Conservation (phyloP, 2,329 filamentous ascomycete species). For the Phialemonium atrogriseum region DNA sequence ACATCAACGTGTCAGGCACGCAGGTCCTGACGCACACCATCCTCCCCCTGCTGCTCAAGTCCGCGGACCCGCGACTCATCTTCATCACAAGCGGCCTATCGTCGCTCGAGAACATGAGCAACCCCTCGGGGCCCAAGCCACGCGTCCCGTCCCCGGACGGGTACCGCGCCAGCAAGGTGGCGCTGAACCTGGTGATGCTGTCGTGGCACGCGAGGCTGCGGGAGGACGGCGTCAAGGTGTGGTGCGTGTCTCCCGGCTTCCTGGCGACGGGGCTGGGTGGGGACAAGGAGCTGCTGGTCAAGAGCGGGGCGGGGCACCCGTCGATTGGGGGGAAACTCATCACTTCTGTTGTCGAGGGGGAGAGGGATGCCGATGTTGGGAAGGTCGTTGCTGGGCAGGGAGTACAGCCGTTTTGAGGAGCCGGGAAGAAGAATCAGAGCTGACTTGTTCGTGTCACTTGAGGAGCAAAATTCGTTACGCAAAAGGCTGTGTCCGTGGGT, state of each 20-base stretch:
- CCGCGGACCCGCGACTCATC: constrained; percentile 34
- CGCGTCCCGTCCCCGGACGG: constrained; percentile 16
- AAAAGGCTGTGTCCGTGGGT: no score
- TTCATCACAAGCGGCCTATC: constrained; percentile 33
- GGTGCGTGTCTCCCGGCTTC: constrained; percentile 7
- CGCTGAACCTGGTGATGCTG: constrained; percentile 39
- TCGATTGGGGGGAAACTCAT: constrained; percentile 28
- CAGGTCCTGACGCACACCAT: constrained; percentile 30
- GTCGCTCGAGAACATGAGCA: constrained; percentile 25
- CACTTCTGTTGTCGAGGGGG: constrained; percentile 17
- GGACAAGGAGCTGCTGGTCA: constrained; percentile 19
- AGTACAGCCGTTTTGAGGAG: background rate
- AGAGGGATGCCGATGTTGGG: constrained; percentile 1
- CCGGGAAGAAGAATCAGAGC: no score
- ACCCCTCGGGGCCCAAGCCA: constrained; percentile 19
- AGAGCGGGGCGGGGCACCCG: constrained; percentile 25
- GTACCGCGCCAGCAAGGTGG: constrained; percentile 34
- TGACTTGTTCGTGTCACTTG: no score
- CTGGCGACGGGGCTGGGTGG: constrained; percentile 8
- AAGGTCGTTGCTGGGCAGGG: background rate
- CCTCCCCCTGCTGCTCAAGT: constrained; percentile 36
- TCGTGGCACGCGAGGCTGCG: constrained; percentile 31
- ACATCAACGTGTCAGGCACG: constrained; percentile 41
- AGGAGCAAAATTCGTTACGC: no score
- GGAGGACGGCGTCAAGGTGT: constrained; percentile 36